phyloP scores from a whole-genome alignment of 31 red algal genomes.

The Bonnemaisonia californica region DNA sequence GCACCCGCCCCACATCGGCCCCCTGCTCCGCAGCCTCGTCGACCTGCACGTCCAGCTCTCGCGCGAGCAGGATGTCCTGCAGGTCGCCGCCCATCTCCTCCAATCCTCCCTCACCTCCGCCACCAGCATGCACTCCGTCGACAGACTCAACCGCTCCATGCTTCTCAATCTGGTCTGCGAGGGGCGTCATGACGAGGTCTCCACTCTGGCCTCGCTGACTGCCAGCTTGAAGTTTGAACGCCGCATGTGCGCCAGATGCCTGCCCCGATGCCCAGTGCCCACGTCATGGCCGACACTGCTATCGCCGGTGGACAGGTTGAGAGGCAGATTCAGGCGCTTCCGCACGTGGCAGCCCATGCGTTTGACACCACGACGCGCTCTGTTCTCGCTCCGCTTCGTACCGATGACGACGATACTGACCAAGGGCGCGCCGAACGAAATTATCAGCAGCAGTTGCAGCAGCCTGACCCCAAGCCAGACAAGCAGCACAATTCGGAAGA shows the following conservation, averaged over 20 bases:
- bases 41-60: constrained; percentile 41
- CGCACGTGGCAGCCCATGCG: too few species aligned
- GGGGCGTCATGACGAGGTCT: constrained; percentile 51
- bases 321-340: too few species aligned
- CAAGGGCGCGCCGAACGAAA: too few species aligned
- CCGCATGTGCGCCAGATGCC: too few species aligned
- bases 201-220: constrained; percentile 37
- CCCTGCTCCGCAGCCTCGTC: constrained; percentile 48
- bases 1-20: constrained; percentile 11
- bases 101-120: constrained; percentile 63
- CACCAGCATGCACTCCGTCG: constrained; percentile 63
- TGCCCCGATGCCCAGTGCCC: too few species aligned
- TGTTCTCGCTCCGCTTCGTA: too few species aligned
- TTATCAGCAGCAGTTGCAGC: neutral
- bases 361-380: too few species aligned
- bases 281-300: too few species aligned
- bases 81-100: constrained; percentile 48
- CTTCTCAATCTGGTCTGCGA: constrained; percentile 59
- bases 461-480: neutral
- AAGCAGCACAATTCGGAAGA: neutral
- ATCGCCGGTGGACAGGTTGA: too few species aligned
- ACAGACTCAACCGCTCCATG: constrained; percentile 58
- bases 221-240: constrained; percentile 47
- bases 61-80: constrained; percentile 47
- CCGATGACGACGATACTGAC: too few species aligned